Percentiles rank a stretch among this genome's conserved stretches.
Evolutionary conservation across 1,284 basidiomycete species (phyloP).

Genomic region (Spongiforma sp.): DNA sequence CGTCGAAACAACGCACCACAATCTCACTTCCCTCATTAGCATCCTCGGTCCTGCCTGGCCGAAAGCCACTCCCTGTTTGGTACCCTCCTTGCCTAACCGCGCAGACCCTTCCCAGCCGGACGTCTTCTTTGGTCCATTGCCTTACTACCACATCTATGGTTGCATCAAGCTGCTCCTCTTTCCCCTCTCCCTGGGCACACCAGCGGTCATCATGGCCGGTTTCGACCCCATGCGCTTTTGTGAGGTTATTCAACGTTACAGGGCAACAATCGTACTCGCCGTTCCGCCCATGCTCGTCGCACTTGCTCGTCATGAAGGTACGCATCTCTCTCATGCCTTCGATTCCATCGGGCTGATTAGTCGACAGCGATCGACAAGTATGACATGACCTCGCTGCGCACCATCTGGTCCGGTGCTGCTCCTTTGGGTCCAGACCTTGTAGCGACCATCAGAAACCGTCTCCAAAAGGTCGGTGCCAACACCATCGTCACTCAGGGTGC

Average conservation of each 20-base stretch:
- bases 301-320: slow-evolving; percentile 68
- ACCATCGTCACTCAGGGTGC: slow-evolving; percentile 51
- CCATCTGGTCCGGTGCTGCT: slow-evolving; percentile 81
- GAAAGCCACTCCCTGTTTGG: slow-evolving; percentile 17
- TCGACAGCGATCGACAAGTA: slow-evolving; percentile 67
- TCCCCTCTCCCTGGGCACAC: slow-evolving; percentile 60
- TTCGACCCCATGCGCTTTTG: slow-evolving; percentile 82
- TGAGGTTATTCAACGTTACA: slow-evolving; percentile 67
- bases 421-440: slow-evolving; percentile 74
- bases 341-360: slow-evolving; percentile 17
- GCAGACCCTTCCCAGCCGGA: slow-evolving; percentile 40
- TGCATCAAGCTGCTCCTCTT: slow-evolving; percentile 64
- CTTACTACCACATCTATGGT: slow-evolving; percentile 61
- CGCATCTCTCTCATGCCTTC: slow-evolving; percentile 7
- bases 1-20: slow-evolving; percentile 72
- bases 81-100: slow-evolving; percentile 15
- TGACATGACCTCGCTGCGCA: slow-evolving; percentile 65
- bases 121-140: slow-evolving; percentile 59
- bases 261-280: slow-evolving; percentile 64
- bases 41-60: slow-evolving; percentile 50
- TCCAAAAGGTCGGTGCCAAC: slow-evolving; percentile 45
- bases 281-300: slow-evolving; percentile 88
- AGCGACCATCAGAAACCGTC: slow-evolving; percentile 46
- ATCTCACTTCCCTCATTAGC: slow-evolving; percentile 57
- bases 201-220: slow-evolving; percentile 70